Evolutionary conservation across 805 yeast species (phyloP), one percentile per base, ranked within the genome.

Genomic region (Myxozyma nipponensis): DNA sequence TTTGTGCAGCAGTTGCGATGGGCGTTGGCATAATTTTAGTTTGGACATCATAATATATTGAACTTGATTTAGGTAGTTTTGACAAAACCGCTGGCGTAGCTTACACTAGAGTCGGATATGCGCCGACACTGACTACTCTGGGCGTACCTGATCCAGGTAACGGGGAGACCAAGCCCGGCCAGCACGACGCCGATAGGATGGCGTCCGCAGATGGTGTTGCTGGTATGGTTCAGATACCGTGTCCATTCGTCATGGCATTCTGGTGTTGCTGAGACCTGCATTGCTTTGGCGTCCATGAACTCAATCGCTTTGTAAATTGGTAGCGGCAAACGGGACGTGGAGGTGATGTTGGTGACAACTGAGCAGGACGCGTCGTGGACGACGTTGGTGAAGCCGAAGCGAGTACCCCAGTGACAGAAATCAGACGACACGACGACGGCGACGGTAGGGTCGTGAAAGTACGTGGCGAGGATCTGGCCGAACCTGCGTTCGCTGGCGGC

Each of bases 131-230:
- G 50, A 21, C 58, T 54, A 32, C 56, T 51, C 41, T 54, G 58
- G 40, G 46, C 47, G 38, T 54, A 54, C 44, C 52, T 52, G 18
- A 54, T 44, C 58, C 58, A 54, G 15, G n/a, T n/a, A n/a, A n/a
- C n/a, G n/a, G n/a, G n/a, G n/a, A n/a, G n/a, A n/a, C n/a, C n/a
- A n/a, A n/a, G n/a, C n/a, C n/a, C n/a, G n/a, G 36, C 69, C 45
- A 91, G 64, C 18, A 91, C 64, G 6, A 88, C 71, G 1, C 79
- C 77, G 32, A 93, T 73, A 0, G 98, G 96, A 52, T 79, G 82
- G 51, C 89, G 85, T 0, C 98, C 98, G 68, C 98, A 93, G 17
- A 93, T 84, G 0, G 98, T 93, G 69, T 91, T 90, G 0, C 84
- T 87, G 0, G 98, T 87, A 1, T 57, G 59, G 4, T 69, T 68